Conservation (phyloP, 1,139 yeast species). For the Candida tropicalis region DNA sequence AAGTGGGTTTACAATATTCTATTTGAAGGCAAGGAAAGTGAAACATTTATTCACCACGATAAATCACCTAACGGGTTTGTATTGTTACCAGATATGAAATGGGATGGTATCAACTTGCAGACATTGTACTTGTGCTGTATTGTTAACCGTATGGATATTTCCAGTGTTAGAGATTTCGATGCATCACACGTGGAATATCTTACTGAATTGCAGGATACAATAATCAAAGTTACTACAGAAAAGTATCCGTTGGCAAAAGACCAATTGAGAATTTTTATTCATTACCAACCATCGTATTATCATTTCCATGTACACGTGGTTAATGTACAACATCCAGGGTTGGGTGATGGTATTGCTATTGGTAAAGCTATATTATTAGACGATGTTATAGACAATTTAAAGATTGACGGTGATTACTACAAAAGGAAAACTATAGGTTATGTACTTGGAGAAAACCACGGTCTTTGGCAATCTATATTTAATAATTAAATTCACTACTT, state of each 20-base stretch:
- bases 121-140: conserved; percentile 79
- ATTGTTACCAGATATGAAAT: conserved; percentile 81
- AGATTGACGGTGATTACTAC: conserved; percentile 50
- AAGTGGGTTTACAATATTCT: conserved; percentile 92
- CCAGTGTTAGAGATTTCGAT: conserved; percentile 75
- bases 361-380: conserved; percentile 86
- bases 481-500: conserved; percentile 75
- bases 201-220: conserved; percentile 41
- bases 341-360: conserved; percentile 68
- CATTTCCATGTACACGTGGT: conserved; percentile 95
- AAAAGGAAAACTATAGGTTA: conserved; percentile 49
- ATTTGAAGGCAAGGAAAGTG: conserved; percentile 82
- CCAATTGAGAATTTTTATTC: conserved; percentile 73
- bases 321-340: conserved; percentile 68
- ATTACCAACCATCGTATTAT: conserved; percentile 94
- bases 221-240: conserved; percentile 50
- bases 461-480: conserved; percentile 58
- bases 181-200: conserved; percentile 62
- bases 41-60: conserved; percentile 67
- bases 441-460: conserved; percentile 73
- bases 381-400: conserved; percentile 75
- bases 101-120: conserved; percentile 80
- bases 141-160: conserved; percentile 70
- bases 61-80: conserved; percentile 62
- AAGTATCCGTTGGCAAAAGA: conserved; percentile 40